Evolutionary conservation across 78 protist genomes (phyloP).

Genomic region (Dictyostelium brefeldianum): DNA sequence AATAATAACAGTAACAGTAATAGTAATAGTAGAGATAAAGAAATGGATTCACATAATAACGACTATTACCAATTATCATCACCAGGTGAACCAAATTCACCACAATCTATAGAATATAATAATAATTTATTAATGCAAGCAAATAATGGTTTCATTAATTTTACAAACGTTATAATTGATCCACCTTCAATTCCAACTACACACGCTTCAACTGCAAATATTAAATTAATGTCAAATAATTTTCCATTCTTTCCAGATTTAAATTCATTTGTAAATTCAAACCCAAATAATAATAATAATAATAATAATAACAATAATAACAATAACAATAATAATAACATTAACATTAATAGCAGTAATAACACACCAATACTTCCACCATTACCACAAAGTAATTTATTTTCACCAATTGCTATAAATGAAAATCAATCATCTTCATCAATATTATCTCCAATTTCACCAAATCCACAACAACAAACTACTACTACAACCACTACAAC

Average conservation of each 20-base stretch:
- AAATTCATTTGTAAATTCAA: background rate
- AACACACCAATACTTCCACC: too few relatives aligned
- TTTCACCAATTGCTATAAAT: background rate
- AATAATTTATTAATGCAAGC: background rate
- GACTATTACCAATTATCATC: background rate
- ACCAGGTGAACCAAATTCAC: background rate
- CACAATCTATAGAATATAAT: background rate
- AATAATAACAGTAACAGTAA: background rate
- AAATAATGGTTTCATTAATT: background rate
- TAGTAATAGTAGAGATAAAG: background rate
- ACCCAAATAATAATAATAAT: background rate
- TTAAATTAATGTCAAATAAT: slow-evolving; percentile 5
- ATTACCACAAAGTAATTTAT: too few relatives aligned
- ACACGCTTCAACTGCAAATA: slow-evolving; percentile 9
- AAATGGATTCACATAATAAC: background rate
- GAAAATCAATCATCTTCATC: background rate
- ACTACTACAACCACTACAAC: background rate
- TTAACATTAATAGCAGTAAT: background rate
- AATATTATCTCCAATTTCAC: background rate
- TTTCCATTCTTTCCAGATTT: background rate
- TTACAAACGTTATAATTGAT: background rate
- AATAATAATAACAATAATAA: background rate
- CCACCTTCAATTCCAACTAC: slow-evolving; percentile 16
- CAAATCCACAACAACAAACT: background rate
- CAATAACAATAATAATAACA: too few relatives aligned